Evolutionary conservation across 2,329 filamentous ascomycete species (phyloP).

Genomic region (Coniochaeta hoffmannii): DNA sequence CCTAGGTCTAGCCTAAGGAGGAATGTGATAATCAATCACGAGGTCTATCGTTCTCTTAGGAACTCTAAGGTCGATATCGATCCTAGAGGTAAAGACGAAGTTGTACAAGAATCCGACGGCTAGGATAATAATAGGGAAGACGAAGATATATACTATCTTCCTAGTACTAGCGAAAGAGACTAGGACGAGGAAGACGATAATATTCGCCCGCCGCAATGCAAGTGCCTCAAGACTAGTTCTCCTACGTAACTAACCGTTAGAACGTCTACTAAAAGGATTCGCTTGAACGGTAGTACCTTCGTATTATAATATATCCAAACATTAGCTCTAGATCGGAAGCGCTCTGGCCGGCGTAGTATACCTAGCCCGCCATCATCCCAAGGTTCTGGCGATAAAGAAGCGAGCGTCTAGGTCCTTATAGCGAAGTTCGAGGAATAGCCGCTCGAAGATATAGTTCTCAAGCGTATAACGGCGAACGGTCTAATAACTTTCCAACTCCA

Average conservation of each 20-base stretch:
- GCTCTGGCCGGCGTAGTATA: background rate
- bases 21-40: background rate
- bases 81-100: background rate
- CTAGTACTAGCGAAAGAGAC: slow-evolving; percentile 1
- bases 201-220: slow-evolving; percentile 4
- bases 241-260: background rate
- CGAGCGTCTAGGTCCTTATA: background rate
- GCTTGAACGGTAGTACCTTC: slow-evolving; percentile 1
- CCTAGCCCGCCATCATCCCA: slow-evolving; percentile 2
- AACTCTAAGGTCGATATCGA: background rate
- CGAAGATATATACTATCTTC: slow-evolving; percentile 2
- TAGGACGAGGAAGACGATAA: slow-evolving; percentile 5
- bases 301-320: background rate
- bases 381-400: slow-evolving; percentile 2
- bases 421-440: slow-evolving; percentile 6
- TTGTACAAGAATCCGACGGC: background rate
- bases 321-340: slow-evolving; percentile 1
- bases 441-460: slow-evolving; percentile 3
- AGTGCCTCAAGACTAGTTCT: slow-evolving; percentile 4
- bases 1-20: background rate
- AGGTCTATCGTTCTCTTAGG: background rate
- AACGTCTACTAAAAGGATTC: background rate
- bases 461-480: slow-evolving; percentile 2
- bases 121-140: slow-evolving; percentile 1
- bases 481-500: too few relatives aligned